A percentile compares a stretch with the other conserved stretches of the same genome.
Conservation (phyloP, 2,329 filamentous ascomycete species). For the Talaromyces amestolkiae region DNA sequence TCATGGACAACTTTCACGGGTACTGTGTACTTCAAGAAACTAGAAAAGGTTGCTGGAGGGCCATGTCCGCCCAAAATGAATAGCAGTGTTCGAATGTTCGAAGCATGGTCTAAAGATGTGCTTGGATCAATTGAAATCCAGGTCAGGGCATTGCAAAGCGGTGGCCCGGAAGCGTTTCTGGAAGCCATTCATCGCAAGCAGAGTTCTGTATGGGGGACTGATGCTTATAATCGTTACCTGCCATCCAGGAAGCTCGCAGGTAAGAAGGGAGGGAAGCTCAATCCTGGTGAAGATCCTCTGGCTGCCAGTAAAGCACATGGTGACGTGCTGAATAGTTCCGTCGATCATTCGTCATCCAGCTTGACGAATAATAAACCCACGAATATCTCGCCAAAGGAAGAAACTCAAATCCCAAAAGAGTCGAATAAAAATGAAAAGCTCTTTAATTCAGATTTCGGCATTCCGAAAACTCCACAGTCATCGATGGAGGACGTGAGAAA, state of each 20-base stretch:
- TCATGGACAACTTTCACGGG: slow-evolving; percentile 52
- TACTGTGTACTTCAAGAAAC: slow-evolving; percentile 47
- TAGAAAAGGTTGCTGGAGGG: slow-evolving; percentile 53
- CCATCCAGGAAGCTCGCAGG: slow-evolving; percentile 34
- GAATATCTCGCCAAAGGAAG: not conserved
- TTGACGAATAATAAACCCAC: not conserved
- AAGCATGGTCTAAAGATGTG: slow-evolving; percentile 54
- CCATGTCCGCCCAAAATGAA: slow-evolving; percentile 38
- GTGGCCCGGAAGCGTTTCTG: slow-evolving; percentile 36
- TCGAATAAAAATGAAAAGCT: not conserved
- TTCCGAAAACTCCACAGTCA: not conserved
- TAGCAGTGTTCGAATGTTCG: slow-evolving; percentile 48
- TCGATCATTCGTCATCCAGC: not conserved
- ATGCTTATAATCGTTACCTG: slow-evolving; percentile 34
- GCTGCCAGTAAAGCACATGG: not conserved
- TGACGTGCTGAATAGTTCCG: not conserved
- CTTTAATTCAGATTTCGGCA: slow-evolving; percentile 1
- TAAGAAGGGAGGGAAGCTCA: slow-evolving; percentile 24
- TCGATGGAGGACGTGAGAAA: slow-evolving; percentile 23
- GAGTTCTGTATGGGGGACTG: slow-evolving; percentile 32
- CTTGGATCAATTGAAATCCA: slow-evolving; percentile 43
- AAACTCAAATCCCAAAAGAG: not conserved
- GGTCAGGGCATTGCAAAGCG: slow-evolving; percentile 34
- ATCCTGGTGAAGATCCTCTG: not conserved
- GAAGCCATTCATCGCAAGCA: slow-evolving; percentile 26